Evolutionary conservation across 2,329 filamentous ascomycete species (phyloP), one percentile per base, ranked within the genome.

Genomic region (Alternaria sp.): DNA sequence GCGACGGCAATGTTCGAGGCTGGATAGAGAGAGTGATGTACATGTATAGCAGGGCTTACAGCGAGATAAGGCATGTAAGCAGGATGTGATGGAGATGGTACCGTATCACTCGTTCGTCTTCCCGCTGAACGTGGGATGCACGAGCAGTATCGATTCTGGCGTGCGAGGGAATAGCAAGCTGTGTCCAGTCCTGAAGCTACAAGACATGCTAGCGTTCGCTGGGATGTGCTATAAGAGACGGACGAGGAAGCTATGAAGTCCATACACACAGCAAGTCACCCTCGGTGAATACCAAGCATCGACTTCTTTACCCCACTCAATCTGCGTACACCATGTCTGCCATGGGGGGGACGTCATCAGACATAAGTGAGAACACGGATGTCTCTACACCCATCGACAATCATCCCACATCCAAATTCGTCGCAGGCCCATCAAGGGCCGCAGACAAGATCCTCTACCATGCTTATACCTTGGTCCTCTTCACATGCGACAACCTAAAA

Each of bases 401-500:
- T 25, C 11, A 15, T 25, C 12, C 40, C 15, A 11, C 9, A 6
- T 17, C 44, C 5, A 25, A 46, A 46, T 8, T 23, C 23, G 21
- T 10, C 44, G 8, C 19, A 12, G 25, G 21, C 44, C 15, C 23
- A 21, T 23, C 9, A 3, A 25, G 9, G 21, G 13, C 21, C 6
- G 21, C 15, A 9, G 10, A 47, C 0, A 13, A 26, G 9, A 47
- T 15, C 13, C 3, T 40, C 2, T 64, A 64, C 19, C 61, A 64
- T 44, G 32, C 30, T 1, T 9, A 61, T n/a, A 65, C 62, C 3
- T 36, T 65, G 4, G 13, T 54, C 6, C 59, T 65, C 43, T 65
- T 65, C 17, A 65, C 62, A 4, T 40, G 10, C 50, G 62, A 65
- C 47, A 59, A 58, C 11, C 32, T 65, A 6, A 30, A 57, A n/a